phyloP scores from a whole-genome alignment of 352 stramenopile species.

The Pythium guiyangense region DNA sequence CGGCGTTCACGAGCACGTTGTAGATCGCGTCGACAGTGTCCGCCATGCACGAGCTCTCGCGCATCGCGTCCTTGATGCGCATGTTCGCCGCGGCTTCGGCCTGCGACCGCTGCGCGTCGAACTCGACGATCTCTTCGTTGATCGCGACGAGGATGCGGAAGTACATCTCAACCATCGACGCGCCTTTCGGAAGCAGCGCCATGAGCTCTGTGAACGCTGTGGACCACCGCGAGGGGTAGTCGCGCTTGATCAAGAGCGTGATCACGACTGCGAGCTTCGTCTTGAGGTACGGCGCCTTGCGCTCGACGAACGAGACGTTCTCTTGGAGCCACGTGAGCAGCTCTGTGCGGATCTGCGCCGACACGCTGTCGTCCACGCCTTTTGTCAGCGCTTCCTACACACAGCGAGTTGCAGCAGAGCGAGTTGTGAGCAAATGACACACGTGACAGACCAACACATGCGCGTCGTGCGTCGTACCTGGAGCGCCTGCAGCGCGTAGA shows the following conservation, averaged over 20 bases:
- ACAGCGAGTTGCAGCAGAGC: neutral
- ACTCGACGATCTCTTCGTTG: conserved; percentile 90
- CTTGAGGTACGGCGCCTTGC: conserved; percentile 72
- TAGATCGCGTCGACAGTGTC: conserved; percentile 82
- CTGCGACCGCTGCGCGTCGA: conserved; percentile 61
- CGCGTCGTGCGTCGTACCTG: conserved; percentile 17
- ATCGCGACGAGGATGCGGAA: conserved; percentile 88
- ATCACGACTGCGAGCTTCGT: conserved; percentile 82
- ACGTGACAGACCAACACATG: neutral
- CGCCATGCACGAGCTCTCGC: conserved; percentile 63
- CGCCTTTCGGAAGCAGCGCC: conserved; percentile 55
- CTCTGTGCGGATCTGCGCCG: conserved; percentile 43
- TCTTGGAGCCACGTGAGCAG: conserved; percentile 61
- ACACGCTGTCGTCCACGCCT: conserved; percentile 37
- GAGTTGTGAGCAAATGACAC: neutral
- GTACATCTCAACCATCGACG: conserved; percentile 88
- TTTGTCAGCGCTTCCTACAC: conserved; percentile 38
- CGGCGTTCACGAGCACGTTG: conserved; percentile 73
- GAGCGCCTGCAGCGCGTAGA: conserved; percentile 75
- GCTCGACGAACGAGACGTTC: conserved; percentile 57
- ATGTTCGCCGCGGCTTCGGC: conserved; percentile 70
- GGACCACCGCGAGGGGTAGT: conserved; percentile 87
- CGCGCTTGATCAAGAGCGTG: conserved; percentile 81
- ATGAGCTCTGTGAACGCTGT: conserved; percentile 84
- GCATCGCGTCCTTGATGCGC: conserved; percentile 87